Base-by-base conservation (phyloP, 2,329 filamentous ascomycete species). In the Scedosporium aurantiacum region DNA sequence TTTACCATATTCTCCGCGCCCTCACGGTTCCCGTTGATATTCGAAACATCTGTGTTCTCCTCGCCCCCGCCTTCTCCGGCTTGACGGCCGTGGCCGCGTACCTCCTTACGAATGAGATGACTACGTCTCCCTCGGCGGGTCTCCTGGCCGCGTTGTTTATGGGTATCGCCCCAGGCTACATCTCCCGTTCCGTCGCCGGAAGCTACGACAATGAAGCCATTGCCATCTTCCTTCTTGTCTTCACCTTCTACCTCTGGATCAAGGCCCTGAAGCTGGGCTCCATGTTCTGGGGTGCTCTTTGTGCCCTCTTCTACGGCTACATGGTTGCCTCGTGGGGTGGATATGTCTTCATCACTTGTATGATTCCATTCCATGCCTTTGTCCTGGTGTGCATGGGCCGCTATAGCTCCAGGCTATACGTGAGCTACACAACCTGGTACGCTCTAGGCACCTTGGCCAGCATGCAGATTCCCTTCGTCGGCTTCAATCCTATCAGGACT, bases 311-410 rank as follows among this genome's bases (percentile, higher is more conserved):
- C 78, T 99, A 99, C 76, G 94, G 94, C 71, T 99, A 99, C 85
- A 99, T 99, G 94, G 94, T 99, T 66, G 94, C 93, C 57, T 96
- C 95, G 18, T 99, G 94, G 94, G 94, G 94, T 82, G 94, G 94
- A 71, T 99, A 99, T 75, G 94, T 96, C 70, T 99, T 99, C 83
- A 99, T 99, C 72, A 99, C 95, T 64, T 97, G 96, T 74, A 79
- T 99, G 76, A 86, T 99, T 63, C 94, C 94, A 43, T 84, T 99
- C 67, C 94, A 99, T 75, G 87, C 90, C 6, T 92, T 99, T 68
- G 91, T 96, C 56, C 82, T 99, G 67, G 88, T 99, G 70, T 90
- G 89, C 77, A 99, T 99, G 93, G 95, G 95, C 59, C 82, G 94
- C 63, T 99, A 95, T 76, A 97, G 92, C 79, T 88, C 89, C 63